Evolutionary conservation across 108 stramenopile species (phyloP), one percentile per base, ranked within the genome.

Genomic region (Epipyxis sp.): DNA sequence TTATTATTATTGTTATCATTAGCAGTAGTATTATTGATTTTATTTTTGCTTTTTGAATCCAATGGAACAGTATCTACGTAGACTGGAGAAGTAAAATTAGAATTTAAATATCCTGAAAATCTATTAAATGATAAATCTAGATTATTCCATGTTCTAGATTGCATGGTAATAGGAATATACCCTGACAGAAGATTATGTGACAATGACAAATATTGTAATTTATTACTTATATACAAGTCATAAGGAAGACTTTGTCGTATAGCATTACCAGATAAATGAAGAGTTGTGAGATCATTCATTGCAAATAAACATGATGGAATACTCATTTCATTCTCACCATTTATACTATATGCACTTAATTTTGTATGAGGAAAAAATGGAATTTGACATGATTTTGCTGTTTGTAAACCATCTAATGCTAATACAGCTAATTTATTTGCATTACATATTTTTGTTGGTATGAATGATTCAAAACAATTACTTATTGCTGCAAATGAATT

Each of bases 111-210:
- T 32, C 25, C 61, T 37, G 30, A 32, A 32, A 65, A 65, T 6
- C 61, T 16, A 65, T 65, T 65, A 32, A 32, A 65, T 3, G 61
- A 65, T 29, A 65, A 10, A 65, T 65, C 61, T 32, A 35, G 35
- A 65, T 6, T 32, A 10, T 35, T 32, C 3, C 3, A 65, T 32
- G 3, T 35, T 6, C 25, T 29, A 10, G 3, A 10, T 25, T 65
- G 3, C 27, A 65, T 6, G 3, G 6, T 37, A 29, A 32, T 25
- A 3, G 61, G 61, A 3, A 65, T 13, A 3, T 37, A 32, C 61
- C 35, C 34, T 25, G 35, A 10, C 30, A 65, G 61, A 16, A 6
- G 27, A 25, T 65, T 65, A 65, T 65, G 25, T 3, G 61, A 29
- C 61, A 65, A 37, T 3, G 61, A 3, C 3, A 65, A 32, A 37